Base-by-base conservation (phyloP, 2,329 filamentous ascomycete genomes). In the Arthrobotrys sinensis region DNA sequence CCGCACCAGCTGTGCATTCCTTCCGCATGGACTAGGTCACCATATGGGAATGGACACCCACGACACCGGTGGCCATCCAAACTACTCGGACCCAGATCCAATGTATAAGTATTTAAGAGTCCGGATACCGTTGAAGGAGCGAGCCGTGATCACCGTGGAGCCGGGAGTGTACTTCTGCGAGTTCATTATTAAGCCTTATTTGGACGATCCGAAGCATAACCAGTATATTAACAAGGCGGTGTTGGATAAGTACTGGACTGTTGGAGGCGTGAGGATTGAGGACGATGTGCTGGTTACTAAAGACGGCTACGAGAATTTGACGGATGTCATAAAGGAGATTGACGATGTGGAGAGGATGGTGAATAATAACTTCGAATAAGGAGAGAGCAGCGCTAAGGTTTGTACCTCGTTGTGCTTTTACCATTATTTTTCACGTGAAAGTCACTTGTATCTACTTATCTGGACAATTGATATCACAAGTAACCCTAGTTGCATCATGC, bases 141-240 rank as follows among this genome's bases (percentile, higher is more conserved):
- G 92, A 6, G 91, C 91, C 62, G 93, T 99, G 24, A 91, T 99
- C 66, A 99, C 96, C 0, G 95, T 98, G 45, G 96, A 99, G 86
- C 96, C 96, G 11, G 96, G 96, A 57, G 90, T 93, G 80, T 97
- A 97, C 85, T 97, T 97, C 84, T 97, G 93, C 85, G 89, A 90
- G 19, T 97, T 94, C 83, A 96, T 96, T 80, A 92, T 97, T 79
- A 89, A 91, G 52, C 92, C 93, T 0, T 96, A 92, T 83, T 86
- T 97, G 11, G 87, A 90, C 57, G 90, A 94, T 80, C 89, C 91
- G 0, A 88, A 89, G 57, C 90, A 94, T 82, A 88, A 89, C 67
- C 90, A 91, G 82, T 96, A 90, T 82, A 97, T 97, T 82, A 90
- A 97, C 82, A 86, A 87, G 46, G 85, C 87, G 19, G 91, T 94